These are phyloP conservation scores for Phaeomoniella chlamydospora DNA, from an alignment of 2,329 filamentous ascomycete genomes.

Conservation along the genomic window DNA sequence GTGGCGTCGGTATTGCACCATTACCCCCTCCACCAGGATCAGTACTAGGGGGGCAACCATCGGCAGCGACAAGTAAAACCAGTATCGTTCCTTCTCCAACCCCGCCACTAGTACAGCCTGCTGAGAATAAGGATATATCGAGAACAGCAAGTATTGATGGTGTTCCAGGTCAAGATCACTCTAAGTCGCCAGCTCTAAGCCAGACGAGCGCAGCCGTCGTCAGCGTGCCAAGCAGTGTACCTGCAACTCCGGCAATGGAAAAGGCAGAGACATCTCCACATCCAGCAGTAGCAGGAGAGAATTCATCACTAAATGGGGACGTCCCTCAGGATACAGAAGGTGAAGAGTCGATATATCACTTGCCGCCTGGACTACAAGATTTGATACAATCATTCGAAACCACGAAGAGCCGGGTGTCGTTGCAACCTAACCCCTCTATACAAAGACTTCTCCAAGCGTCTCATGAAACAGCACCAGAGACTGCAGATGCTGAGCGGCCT, in stretches of 20 bases:
- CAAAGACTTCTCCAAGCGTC: slow-evolving; percentile 64
- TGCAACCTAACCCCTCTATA: slow-evolving; percentile 45
- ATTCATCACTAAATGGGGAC: slow-evolving; percentile 35
- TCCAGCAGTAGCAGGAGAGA: slow-evolving; percentile 22
- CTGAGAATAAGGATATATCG: slow-evolving; percentile 22
- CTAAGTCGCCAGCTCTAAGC: slow-evolving; percentile 37
- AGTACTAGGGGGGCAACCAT: slow-evolving; percentile 28
- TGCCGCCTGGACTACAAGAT: slow-evolving; percentile 78
- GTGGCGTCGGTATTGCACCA: slow-evolving; percentile 77
- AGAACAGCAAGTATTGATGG: slow-evolving; percentile 14
- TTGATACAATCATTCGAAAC: slow-evolving; percentile 81
- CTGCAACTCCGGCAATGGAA: slow-evolving; percentile 31
- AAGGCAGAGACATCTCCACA: slow-evolving; percentile 24
- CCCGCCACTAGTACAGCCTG: slow-evolving; percentile 33
- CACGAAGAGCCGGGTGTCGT: slow-evolving; percentile 54
- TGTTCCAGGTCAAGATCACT: slow-evolving; percentile 20
- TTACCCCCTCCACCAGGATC: slow-evolving; percentile 74
- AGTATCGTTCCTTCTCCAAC: slow-evolving; percentile 46
- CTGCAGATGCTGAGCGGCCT: slow-evolving; percentile 66
- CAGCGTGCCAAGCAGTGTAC: slow-evolving; percentile 23
- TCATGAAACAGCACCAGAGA: slow-evolving; percentile 58
- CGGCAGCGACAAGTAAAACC: slow-evolving; percentile 34
- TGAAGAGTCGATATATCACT: slow-evolving; percentile 81
- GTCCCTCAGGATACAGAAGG: slow-evolving; percentile 33
- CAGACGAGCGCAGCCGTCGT: slow-evolving; percentile 27